These are phyloP conservation scores for Pythium monospermum DNA, from an alignment of 352 stramenopile species.

Conservation along the genomic window DNA sequence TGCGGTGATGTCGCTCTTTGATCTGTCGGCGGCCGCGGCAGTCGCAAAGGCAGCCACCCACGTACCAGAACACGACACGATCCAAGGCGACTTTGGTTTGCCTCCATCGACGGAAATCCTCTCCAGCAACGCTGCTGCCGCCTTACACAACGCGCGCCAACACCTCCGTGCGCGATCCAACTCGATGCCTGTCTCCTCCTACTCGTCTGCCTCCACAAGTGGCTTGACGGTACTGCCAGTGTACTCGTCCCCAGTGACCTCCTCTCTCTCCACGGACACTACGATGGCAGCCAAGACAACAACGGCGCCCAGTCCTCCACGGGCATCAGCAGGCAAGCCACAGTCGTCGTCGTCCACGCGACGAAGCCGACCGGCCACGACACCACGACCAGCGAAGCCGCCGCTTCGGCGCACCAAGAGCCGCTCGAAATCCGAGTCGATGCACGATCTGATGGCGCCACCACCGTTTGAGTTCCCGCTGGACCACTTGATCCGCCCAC, in stretches of 20 bases:
- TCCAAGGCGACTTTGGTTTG: constrained; percentile 8
- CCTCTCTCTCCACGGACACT: too few relatives aligned
- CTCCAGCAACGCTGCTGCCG: not conserved
- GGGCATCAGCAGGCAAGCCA: constrained; percentile 1
- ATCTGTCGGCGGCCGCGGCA: constrained; percentile 4
- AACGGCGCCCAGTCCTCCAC: not conserved
- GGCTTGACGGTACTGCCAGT: too few relatives aligned
- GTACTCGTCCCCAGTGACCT: too few relatives aligned
- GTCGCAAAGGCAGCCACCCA: constrained; percentile 1
- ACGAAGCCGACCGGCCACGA: constrained; percentile 28
- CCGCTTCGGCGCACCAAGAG: constrained; percentile 31
- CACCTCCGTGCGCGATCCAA: constrained; percentile 64
- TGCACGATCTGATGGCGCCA: constrained; percentile 28
- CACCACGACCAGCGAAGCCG: constrained; percentile 30
- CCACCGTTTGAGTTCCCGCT: constrained; percentile 24
- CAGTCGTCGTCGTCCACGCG: constrained; percentile 13
- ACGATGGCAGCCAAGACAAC: too few relatives aligned
- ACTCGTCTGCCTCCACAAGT: constrained; percentile 2
- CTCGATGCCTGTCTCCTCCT: constrained; percentile 60
- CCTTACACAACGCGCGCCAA: constrained; percentile 3
- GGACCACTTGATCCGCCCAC: constrained; percentile 23
- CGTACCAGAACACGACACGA: constrained; percentile 16
- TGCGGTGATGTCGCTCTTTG: constrained; percentile 12
- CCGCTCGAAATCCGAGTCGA: constrained; percentile 62
- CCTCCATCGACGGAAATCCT: constrained; percentile 13